Evolutionary conservation across 176 grass and related monocot genomes (phyloP).

Genomic region (Oryza nivara): DNA sequence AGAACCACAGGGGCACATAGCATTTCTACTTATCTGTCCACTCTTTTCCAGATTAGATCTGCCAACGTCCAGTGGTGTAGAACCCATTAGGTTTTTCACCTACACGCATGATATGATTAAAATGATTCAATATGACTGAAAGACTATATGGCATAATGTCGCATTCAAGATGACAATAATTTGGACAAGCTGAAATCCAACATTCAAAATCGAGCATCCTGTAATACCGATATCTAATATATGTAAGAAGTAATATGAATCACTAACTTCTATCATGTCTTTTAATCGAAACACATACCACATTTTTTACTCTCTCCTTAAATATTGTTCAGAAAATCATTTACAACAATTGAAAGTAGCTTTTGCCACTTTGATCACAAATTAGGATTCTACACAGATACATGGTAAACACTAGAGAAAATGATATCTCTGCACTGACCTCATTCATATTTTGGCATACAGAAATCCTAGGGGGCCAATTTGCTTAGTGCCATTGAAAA

Average conservation of each 20-base stretch:
- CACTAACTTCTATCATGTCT: not conserved
- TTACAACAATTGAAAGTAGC: not conserved
- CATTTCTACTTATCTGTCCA: slow-evolving; percentile 88
- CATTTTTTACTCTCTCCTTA: not conserved
- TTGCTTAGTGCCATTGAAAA: no score
- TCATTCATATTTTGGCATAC: not conserved
- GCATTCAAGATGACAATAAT: not conserved
- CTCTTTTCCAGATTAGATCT: slow-evolving; percentile 72
- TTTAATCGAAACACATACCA: not conserved
- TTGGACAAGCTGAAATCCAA: not conserved
- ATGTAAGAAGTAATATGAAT: not conserved
- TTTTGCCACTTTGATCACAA: not conserved
- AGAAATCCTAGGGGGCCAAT: not conserved
- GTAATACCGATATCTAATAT: not conserved
- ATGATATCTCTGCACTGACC: not conserved
- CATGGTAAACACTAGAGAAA: not conserved
- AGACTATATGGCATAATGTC: not conserved
- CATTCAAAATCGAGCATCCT: not conserved
- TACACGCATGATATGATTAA: slow-evolving; percentile 39
- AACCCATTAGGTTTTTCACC: slow-evolving; percentile 90
- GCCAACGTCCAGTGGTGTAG: slow-evolving; percentile 66
- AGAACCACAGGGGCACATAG: slow-evolving; percentile 81
- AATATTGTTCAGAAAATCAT: not conserved
- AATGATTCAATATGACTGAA: not conserved
- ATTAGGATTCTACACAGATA: not conserved